These are phyloP conservation scores for Trichosporon sp. DNA, from an alignment of 1,284 basidiomycete species.

Conservation along the genomic window DNA sequence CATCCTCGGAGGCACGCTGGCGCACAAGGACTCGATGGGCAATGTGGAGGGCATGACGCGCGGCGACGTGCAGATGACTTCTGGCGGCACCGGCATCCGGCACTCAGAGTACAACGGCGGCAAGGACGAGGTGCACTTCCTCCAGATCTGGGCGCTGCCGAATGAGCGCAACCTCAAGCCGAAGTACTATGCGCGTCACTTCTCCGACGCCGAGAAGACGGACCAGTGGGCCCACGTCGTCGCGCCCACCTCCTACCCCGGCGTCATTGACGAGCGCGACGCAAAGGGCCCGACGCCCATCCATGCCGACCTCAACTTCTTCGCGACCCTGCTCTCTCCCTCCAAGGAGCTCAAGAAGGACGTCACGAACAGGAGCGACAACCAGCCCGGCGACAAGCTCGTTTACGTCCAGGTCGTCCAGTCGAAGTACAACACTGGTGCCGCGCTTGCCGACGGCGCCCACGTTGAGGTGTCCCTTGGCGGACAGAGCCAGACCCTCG, in stretches of 20 bases:
- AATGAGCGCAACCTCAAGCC: constrained; percentile 64
- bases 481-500: constrained; percentile 58
- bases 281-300: constrained; percentile 70
- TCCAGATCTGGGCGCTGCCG: constrained; percentile 79
- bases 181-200: constrained; percentile 82
- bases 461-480: constrained; percentile 44
- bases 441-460: constrained; percentile 46
- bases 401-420: constrained; percentile 63
- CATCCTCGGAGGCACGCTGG: constrained; percentile 59
- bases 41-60: constrained; percentile 84
- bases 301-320: constrained; percentile 57
- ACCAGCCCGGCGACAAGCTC: constrained; percentile 41
- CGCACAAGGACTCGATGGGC: constrained; percentile 77
- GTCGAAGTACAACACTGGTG: constrained; percentile 69
- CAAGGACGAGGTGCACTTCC: constrained; percentile 67
- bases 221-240: constrained; percentile 71
- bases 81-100: constrained; percentile 64
- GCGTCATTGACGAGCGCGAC: constrained; percentile 67
- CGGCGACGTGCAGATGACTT: constrained; percentile 88
- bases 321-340: constrained; percentile 67
- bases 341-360: constrained; percentile 62
- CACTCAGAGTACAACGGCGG: constrained; percentile 71
- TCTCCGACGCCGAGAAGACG: constrained; percentile 76
- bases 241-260: constrained; percentile 64
- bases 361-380: constrained; percentile 59